Evolutionary conservation across 257 asterid species (phyloP).

Genomic region (Anisodus acutangulus): DNA sequence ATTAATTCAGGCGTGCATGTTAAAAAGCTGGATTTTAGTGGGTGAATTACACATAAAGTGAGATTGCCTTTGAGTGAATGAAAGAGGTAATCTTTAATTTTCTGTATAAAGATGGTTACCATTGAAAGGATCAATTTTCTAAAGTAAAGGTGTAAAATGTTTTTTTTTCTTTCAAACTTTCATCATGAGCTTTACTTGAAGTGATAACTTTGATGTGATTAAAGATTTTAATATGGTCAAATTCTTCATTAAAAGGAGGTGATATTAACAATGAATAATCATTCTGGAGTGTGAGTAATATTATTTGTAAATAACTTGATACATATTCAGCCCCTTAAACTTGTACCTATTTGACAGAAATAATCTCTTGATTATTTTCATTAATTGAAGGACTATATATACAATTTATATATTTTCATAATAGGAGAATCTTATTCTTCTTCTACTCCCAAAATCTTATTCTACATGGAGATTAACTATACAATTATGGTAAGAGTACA

Average conservation of each 20-base stretch:
- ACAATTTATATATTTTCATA: no score
- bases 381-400: no score
- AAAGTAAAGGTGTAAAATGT: background rate
- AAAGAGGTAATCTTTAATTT: constrained; percentile 10
- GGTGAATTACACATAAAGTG: constrained; percentile 21
- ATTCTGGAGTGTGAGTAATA: no score
- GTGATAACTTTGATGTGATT: background rate
- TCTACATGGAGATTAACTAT: no score
- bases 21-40: constrained; percentile 10
- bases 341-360: no score
- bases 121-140: constrained; percentile 21
- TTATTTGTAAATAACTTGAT: no score
- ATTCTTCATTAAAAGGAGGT: background rate
- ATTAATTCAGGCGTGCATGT: constrained; percentile 14
- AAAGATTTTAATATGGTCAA: background rate
- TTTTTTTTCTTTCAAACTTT: background rate
- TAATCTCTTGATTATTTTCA: no score
- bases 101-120: background rate
- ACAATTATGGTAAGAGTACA: no score
- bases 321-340: no score
- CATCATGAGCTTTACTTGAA: constrained; percentile 4
- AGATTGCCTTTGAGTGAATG: constrained; percentile 27
- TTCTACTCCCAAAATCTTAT: no score
- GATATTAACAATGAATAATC: background rate
- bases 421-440: no score